Evolutionary conservation across 768 basidiomycete genomes (phyloP), one percentile per base, ranked within the genome.

Genomic region (Tricholoma matsutake): DNA sequence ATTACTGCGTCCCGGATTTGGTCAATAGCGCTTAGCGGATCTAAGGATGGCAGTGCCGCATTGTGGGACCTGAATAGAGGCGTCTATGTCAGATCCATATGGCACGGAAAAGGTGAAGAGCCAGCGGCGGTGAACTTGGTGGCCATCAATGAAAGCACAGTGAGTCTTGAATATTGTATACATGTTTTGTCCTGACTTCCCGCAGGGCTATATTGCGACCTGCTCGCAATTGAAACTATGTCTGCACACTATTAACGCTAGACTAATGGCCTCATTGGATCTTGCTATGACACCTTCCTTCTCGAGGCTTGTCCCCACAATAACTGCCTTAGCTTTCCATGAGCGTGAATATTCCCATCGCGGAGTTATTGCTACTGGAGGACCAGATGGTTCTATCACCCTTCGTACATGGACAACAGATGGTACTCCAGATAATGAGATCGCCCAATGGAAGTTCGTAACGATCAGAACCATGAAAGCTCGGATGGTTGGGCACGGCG

Each of bases 61-160:
- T 60, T 96, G 3, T 97, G 95, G 95, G 95, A 96, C 72, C 80
- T 94, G 56, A 96, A 97, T 69, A 78, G 86, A 28, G 89, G 90
- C 7, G 76, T 85, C 7, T 96, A 97, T 63, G 85, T 91, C 11
- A 78, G 88, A 58, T 91, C 92, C 0, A 89, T 94, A 31, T 88
- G 88, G 83, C 91, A 93, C 59, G 81, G 80, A 10, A 74, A 79
- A 41, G 72, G 65, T 18, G 72, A 70, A 13, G 75, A 77, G 52
- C 54, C 67, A 60, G 59, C 77, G 18, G 77, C 81, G 0, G 85
- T 96, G 13, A 83, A 84, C 66, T 78, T 89, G 1, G 87, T 88
- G 20, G 81, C 90, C 9, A 84, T 97, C 65, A 91, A 95, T 68
- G 93, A 96, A 69, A 88, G 91, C 71, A 93, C 90, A 53, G 94